A percentile compares a stretch with the other conserved stretches of the same genome.
Evolutionary conservation across 2,329 filamentous ascomycete species (phyloP).

Genomic region (Ophiostoma quercus): DNA sequence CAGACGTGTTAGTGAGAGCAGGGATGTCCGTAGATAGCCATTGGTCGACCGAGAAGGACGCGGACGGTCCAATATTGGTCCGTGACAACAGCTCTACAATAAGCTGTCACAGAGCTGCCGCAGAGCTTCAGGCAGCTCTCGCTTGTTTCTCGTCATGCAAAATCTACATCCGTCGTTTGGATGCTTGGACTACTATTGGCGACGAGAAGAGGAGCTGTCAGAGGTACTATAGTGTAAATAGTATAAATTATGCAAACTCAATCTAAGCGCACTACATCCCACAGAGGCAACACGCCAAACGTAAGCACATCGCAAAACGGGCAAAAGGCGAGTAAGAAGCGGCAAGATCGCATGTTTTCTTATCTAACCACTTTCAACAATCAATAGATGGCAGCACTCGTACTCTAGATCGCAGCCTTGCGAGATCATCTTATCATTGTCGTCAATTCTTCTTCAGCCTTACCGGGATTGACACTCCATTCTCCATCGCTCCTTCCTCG

Average conservation of each 20-base stretch:
- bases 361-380: background rate
- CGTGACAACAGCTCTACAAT: background rate
- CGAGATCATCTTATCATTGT: background rate
- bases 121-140: background rate
- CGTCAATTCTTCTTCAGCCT: background rate
- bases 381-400: background rate
- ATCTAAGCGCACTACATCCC: background rate
- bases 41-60: slow-evolving; percentile 14
- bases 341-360: background rate
- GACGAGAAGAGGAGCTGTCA: background rate
- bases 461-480: background rate
- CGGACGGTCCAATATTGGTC: slow-evolving; percentile 19
- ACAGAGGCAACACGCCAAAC: background rate
- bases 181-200: background rate
- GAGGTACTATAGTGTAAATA: background rate
- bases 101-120: background rate
- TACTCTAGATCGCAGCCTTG: background rate
- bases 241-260: fast-evolving
- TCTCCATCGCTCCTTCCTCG: too few relatives aligned
- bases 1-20: slow-evolving; percentile 3
- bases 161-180: too few relatives aligned
- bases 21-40: background rate
- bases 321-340: slow-evolving; percentile 5
- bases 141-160: background rate
- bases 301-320: slow-evolving; percentile 3